Conservation (phyloP, 768 basidiomycete genomes). For the Pleurotus sapidus region DNA sequence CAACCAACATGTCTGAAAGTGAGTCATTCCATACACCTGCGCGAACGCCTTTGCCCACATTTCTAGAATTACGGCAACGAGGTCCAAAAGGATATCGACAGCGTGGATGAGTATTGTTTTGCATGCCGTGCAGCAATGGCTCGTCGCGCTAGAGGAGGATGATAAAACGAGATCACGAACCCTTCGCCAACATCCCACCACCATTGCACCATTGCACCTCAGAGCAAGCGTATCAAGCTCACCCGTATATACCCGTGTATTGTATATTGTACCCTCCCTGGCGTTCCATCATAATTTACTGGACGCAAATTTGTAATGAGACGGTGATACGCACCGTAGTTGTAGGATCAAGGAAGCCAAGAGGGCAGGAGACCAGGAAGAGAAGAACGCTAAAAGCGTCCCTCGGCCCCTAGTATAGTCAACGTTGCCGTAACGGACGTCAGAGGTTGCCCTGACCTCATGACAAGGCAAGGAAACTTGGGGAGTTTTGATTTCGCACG, state of each 20-base stretch:
- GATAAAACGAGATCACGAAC: background rate
- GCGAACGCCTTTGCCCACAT: background rate
- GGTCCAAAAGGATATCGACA: conserved; percentile 66
- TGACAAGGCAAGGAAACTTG: conserved; percentile 3
- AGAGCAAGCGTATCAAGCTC: background rate
- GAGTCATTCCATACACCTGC: conserved; percentile 20
- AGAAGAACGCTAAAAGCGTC: background rate
- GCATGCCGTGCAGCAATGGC: conserved; percentile 59
- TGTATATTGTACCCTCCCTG: background rate
- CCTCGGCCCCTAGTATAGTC: background rate
- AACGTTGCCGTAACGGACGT: conserved; percentile 4
- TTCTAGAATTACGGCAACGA: conserved; percentile 64
- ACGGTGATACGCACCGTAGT: background rate
- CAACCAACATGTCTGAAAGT: conserved; percentile 56
- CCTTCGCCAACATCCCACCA: background rate
- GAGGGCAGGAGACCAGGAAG: background rate
- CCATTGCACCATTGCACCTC: background rate
- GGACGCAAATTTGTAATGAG: background rate
- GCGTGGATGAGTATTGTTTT: conserved; percentile 69
- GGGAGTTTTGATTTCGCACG: background rate
- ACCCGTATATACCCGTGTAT: conserved; percentile 7
- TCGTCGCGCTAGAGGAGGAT: conserved; percentile 18
- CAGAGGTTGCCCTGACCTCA: background rate
- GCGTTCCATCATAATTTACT: background rate
- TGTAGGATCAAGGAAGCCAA: background rate